Percentiles rank a stretch among this genome's conserved stretches.
Conservation (phyloP, 495 filamentous ascomycete species). For the Aspergillus steynii region DNA sequence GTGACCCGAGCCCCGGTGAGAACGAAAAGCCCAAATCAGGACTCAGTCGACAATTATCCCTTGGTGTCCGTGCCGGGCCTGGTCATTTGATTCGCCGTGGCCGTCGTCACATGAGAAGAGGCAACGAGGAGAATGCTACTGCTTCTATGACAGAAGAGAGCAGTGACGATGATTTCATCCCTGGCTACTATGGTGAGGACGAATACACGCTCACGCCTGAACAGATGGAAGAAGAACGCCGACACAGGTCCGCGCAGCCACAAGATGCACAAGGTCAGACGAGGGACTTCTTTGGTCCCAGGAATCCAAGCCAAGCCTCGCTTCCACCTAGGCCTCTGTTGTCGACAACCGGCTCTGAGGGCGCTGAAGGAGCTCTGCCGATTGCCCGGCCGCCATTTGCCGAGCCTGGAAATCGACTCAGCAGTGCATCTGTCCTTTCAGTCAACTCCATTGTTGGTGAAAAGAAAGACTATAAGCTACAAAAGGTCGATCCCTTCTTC, state of each 20-base stretch:
- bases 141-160: constrained; percentile 38
- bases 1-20: constrained; percentile 39
- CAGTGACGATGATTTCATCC: constrained; percentile 47
- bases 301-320: constrained; percentile 35
- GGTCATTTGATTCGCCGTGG: constrained; percentile 37
- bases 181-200: constrained; percentile 45
- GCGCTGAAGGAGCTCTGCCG: constrained; percentile 41
- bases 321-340: constrained; percentile 22
- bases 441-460: constrained; percentile 60
- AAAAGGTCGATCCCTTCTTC: constrained; percentile 71
- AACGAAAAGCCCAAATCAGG: constrained; percentile 38
- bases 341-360: constrained; percentile 36
- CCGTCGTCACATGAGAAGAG: constrained; percentile 33
- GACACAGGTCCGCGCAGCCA: constrained; percentile 22
- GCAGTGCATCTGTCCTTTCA: constrained; percentile 47
- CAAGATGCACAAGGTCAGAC: constrained; percentile 13
- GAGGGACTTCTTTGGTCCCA: constrained; percentile 18
- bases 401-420: constrained; percentile 40
- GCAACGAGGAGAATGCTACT: constrained; percentile 32
- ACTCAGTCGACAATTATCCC: constrained; percentile 39
- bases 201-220: constrained; percentile 43
- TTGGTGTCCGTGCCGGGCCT: constrained; percentile 40
- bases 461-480: constrained; percentile 62
- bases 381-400: constrained; percentile 33
- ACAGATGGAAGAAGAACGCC: constrained; percentile 33